A percentile compares a stretch with the other conserved stretches of the same genome.
Conservation (phyloP, 116 monocot species). For the Posidonia oceanica region DNA sequence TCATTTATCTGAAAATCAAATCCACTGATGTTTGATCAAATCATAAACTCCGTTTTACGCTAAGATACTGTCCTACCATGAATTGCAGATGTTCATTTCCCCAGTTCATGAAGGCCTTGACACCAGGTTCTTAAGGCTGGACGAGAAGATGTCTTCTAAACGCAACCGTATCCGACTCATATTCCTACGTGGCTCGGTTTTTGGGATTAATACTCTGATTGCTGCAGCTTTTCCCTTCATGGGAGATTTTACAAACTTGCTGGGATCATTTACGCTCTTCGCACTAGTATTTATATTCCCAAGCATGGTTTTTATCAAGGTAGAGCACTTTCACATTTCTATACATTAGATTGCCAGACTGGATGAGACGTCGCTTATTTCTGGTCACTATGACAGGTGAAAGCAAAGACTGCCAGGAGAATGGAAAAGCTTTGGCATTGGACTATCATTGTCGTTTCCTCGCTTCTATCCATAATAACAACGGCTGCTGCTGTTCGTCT, state of each 20-base stretch:
- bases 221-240: slow-evolving; percentile 56
- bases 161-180: slow-evolving; percentile 24
- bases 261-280: slow-evolving; percentile 50
- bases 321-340: slow-evolving; percentile 1
- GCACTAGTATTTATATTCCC: slow-evolving; percentile 48
- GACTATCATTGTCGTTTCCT: slow-evolving; percentile 28
- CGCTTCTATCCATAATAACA: slow-evolving; percentile 26
- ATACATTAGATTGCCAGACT: not conserved
- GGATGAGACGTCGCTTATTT: not conserved
- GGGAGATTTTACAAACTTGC: slow-evolving; percentile 49
- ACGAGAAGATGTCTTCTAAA: slow-evolving; percentile 28
- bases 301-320: slow-evolving; percentile 55
- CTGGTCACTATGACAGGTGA: slow-evolving; percentile 22
- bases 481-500: slow-evolving; percentile 36
- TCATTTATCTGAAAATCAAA: not conserved
- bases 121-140: slow-evolving; percentile 35
- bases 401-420: slow-evolving; percentile 14
- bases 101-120: slow-evolving; percentile 62
- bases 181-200: slow-evolving; percentile 15
- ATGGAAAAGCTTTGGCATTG: slow-evolving; percentile 36
- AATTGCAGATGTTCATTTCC: slow-evolving; percentile 36
- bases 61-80: not conserved
- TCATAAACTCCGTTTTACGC: not conserved
- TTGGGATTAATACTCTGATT: slow-evolving; percentile 30
- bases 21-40: not conserved